These are phyloP conservation scores for Xylariaceae sp. DNA, from an alignment of 2,329 filamentous ascomycete species.

Conservation along the genomic window DNA sequence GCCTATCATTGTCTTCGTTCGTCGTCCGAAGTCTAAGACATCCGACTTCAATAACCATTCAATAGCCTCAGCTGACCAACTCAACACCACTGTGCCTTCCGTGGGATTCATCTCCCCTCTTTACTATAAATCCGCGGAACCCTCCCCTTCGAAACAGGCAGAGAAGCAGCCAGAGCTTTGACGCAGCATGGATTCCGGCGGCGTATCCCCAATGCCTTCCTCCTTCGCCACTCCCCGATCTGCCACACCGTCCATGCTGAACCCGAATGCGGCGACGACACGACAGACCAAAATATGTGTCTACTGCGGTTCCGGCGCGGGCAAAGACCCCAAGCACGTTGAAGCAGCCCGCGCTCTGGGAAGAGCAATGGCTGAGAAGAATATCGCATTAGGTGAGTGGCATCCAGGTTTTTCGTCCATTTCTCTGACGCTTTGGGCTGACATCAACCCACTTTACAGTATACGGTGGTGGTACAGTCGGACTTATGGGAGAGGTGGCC, in stretches of 20 bases:
- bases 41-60: not conserved
- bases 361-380: constrained; percentile 65
- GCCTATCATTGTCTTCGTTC: constrained; percentile 3
- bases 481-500: constrained; percentile 92
- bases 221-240: constrained; percentile 28
- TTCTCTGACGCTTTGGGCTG: constrained; percentile 9
- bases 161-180: too few species aligned
- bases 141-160: too few species aligned
- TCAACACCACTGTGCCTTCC: too few species aligned
- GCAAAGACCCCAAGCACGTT: constrained; percentile 69
- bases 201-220: constrained; percentile 34
- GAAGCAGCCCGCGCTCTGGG: constrained; percentile 75
- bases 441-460: constrained; percentile 43
- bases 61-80: not conserved
- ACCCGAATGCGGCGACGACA: constrained; percentile 31
- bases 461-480: constrained; percentile 91
- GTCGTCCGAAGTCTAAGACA: constrained; percentile 15
- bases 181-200: constrained; percentile 38
- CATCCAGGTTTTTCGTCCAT: not conserved
- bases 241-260: constrained; percentile 28
- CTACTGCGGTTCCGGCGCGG: constrained; percentile 82
- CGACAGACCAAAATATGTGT: constrained; percentile 73
- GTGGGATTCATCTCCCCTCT: too few species aligned
- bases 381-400: constrained; percentile 66
- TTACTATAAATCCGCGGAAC: too few species aligned